Base-by-base conservation (phyloP, 805 yeast genomes). In the Lipomyces mesembrius region DNA sequence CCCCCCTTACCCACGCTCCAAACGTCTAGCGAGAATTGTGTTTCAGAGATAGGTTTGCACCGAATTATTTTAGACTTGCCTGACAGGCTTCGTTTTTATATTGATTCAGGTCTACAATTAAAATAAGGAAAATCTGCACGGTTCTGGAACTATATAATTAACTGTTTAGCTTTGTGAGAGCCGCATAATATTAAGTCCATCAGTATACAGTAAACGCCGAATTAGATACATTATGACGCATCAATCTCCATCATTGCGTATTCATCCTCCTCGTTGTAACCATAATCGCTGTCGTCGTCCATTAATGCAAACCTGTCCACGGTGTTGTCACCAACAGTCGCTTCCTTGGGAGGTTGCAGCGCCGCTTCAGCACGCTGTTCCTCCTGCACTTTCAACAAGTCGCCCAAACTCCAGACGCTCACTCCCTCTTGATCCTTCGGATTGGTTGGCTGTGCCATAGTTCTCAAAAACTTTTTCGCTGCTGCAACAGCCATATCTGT, bases 401-500 rank as follows among this genome's bases (percentile, higher is more conserved):
- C 93, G 58, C 87, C 89, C 34, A 87, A 69, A 65, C 88, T 89
- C 99, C 98, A 94, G 17, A 95, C 97, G 8, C 97, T 89, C 2
- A 93, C 89, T 62, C 98, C 98, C 74, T 92, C 97, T 77, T 90
- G 96, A 75, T 94, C 98, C 69, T 89, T 87, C 1, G 91, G 89
- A 75, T 92, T 87, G 0, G 91, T 82, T 0, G 98, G 98, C 77
- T 95, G 99, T 0, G 99, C 98, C 85, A 93, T 86, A 1, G 92
- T 88, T 73, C 98, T 82, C 76, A 95, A 81, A 75, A 95, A 95
- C 78, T 92, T 93, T 77, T 91, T 93, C 0, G 98, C 97, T 65
- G 90, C 88, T 0, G 98, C 96, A 62, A 95, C 83, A 0, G 98
- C 98, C 97, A 95, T 94, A 79, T 95, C 99, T 0, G 98, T 95